Base-by-base conservation (phyloP, 2,329 filamentous ascomycete genomes). In the Penicillium olsonii region DNA sequence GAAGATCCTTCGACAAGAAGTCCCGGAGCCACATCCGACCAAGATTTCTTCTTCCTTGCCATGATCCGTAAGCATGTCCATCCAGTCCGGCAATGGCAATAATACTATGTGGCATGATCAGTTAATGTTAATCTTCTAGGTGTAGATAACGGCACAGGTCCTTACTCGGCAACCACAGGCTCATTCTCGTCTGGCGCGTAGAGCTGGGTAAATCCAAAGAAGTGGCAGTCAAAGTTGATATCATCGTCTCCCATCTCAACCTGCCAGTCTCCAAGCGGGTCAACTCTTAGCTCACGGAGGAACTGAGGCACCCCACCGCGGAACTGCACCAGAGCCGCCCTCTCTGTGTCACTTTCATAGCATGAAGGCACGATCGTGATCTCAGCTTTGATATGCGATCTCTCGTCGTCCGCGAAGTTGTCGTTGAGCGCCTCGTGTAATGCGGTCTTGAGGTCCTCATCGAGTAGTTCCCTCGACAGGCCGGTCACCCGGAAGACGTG, bases 21-120 rank as follows among this genome's bases (percentile, higher is more conserved):
- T 69, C 54, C 1, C 61, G 54, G 0, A 68, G 55, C 64, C 63
- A 68, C 62, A 68, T 69, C 2, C 55, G 50, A 26, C 48, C 38
- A 12, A 55, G 47, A 19, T 55, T 55, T 9, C 57, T 54, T 40
- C 54, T 60, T 2, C 57, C 62, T 40, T 55, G 52, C 65, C 65
- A 69, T 5, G 64, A 68, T 15, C 64, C 64, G 41, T 68, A 69
- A 7, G 67, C 57, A 54, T 68, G 62, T 27, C 64, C 61, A 19
- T 65, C 58, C 11, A 31, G 27, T n/a, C 27, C 27, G 27, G 27
- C 27, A 14, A 31, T 31, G 3, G 27, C 11, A 31, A 31, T 31
- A 6, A 31, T 31, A 31, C 27, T 31, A 31, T 31, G 27, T 31
- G 8, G 27, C 11, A 31, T 31, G 27, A n/a, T 31, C 12, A n/a